Evolutionary conservation across 1,139 yeast species (phyloP).

Genomic region (Trichomonascaceae sp.): DNA sequence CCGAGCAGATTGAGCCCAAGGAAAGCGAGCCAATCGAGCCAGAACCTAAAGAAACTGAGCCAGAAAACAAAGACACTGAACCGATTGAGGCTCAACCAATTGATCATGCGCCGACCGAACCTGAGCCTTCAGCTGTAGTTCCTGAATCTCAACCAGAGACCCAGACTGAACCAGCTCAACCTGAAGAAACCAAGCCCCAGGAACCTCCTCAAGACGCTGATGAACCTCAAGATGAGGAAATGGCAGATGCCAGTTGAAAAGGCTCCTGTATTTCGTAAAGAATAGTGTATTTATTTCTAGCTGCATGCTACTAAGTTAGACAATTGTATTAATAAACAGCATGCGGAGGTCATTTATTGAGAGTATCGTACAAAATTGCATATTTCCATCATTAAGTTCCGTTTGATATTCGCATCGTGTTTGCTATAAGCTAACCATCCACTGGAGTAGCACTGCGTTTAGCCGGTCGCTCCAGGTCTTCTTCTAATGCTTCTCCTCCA

Average conservation of each 20-base stretch:
- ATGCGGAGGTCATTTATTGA: background rate
- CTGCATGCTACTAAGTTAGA: background rate
- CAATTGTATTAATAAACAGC: background rate
- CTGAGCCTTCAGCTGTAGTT: slow-evolving; percentile 1
- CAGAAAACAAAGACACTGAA: no score
- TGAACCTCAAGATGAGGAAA: slow-evolving; percentile 9
- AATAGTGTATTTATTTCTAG: slow-evolving; percentile 6
- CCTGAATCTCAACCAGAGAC: slow-evolving; percentile 7
- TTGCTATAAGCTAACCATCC: no score
- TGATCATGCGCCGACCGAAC: slow-evolving; percentile 4
- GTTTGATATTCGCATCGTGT: no score
- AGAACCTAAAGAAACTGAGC: background rate
- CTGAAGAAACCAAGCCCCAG: background rate
- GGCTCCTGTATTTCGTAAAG: background rate
- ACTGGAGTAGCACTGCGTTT: slow-evolving; percentile 2
- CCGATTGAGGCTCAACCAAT: background rate
- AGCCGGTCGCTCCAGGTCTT: slow-evolving; percentile 9
- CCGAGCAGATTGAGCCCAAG: no score
- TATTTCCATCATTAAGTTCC: no score
- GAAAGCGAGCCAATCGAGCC: no score
- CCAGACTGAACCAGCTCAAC: background rate
- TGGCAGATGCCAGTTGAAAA: slow-evolving; percentile 6
- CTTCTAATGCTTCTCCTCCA: background rate
- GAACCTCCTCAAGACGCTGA: slow-evolving; percentile 1
- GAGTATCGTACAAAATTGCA: background rate